Base-by-base conservation (phyloP, 805 yeast genomes). In the Metschnikowia anglica region DNA sequence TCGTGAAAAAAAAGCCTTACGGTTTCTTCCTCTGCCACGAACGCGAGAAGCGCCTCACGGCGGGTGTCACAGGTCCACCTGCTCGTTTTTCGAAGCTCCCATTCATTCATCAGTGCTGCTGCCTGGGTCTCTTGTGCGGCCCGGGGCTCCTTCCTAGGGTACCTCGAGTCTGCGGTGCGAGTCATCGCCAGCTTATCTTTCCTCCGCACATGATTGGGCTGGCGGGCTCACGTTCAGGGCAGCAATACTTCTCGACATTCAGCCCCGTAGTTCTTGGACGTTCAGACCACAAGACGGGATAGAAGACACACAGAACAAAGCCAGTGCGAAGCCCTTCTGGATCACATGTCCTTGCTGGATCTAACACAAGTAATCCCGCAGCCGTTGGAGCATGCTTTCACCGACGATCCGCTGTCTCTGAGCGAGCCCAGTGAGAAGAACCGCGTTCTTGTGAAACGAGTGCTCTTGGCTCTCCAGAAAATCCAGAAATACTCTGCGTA, bases 401-500 rank as follows among this genome's bases (percentile, higher is more conserved):
- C 43, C 3, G 39, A 33, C 13, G 12, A 20, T 9, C 15, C 18
- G 16, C 28, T 39, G 15, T 24, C 35, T 15, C 2, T 33, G 6
- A 13, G 23, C 2, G 34, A 23, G 27, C 28, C 41, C 3, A 33
- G 44, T 23, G 41, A 37, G 41, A 38, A 43, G 19, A 26, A 24
- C 26, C 29, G 41, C 34, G 26, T 31, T 7, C 26, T 47, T 10
- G 24, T 49, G 11, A 44, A 31, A 25, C 31, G 36, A 13, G 37
- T 52, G 23, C 37, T 48, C 20, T 20, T 34, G 26, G 41, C 41
- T 8, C 54, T 59, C 11, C 46, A 42, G 11, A 58, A 58, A 35
- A 38, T 56, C 17, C 93, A 85, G 61, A 77, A 77, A 55, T 81
- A 77, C 59, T 76, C 86, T 11, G 80, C 86, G 0, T 71, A 78